phyloP scores from a whole-genome alignment of 176 grass and related monocot species.

The Oryza australiensis region DNA sequence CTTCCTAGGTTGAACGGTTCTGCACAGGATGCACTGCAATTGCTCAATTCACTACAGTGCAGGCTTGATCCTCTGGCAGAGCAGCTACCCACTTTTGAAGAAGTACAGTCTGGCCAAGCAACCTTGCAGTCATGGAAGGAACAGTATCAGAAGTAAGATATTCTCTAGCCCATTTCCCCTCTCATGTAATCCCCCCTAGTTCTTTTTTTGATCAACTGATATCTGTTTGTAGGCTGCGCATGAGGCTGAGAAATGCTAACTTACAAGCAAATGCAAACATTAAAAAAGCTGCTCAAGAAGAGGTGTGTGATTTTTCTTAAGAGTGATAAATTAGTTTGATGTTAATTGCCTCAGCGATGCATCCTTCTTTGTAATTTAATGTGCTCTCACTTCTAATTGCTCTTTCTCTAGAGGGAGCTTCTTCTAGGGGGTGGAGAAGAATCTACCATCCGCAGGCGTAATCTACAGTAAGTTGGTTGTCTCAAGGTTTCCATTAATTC shows the following conservation, averaged over 20 bases:
- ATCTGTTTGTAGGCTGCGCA: slow-evolving; percentile 51
- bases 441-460: slow-evolving; percentile 63
- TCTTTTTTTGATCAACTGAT: neutral
- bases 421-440: slow-evolving; percentile 75
- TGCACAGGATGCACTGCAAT: slow-evolving; percentile 66
- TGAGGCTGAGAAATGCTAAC: slow-evolving; percentile 70
- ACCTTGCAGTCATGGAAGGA: slow-evolving; percentile 73
- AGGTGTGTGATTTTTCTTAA: slow-evolving; percentile 45
- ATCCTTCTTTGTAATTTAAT: slow-evolving; percentile 17
- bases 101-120: slow-evolving; percentile 58
- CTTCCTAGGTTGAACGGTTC: slow-evolving; percentile 72
- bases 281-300: slow-evolving; percentile 68
- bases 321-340: neutral
- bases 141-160: slow-evolving; percentile 60
- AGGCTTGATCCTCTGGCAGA: slow-evolving; percentile 72
- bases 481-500: slow-evolving; percentile 21
- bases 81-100: slow-evolving; percentile 72
- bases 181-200: neutral
- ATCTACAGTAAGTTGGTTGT: slow-evolving; percentile 65
- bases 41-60: slow-evolving; percentile 76
- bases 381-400: slow-evolving; percentile 26
- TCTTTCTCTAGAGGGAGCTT: slow-evolving; percentile 69
- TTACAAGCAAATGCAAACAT: slow-evolving; percentile 87
- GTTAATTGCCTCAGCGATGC: neutral
- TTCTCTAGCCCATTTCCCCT: neutral